A percentile compares a stretch with the other conserved stretches of the same genome.
Evolutionary conservation across 768 basidiomycete species (phyloP).

Genomic region (Dacryopinax spathularia): DNA sequence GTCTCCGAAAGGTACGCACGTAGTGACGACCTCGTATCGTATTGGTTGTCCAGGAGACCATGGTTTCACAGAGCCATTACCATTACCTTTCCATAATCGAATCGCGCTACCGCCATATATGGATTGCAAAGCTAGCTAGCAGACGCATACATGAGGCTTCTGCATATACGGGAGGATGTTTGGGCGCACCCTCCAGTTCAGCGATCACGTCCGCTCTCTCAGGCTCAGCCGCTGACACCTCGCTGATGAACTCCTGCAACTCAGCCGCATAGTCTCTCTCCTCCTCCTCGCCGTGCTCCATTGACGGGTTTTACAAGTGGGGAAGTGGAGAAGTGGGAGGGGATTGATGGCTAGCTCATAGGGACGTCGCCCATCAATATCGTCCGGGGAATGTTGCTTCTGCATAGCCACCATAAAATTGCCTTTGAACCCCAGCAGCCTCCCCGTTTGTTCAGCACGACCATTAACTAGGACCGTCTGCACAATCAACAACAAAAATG

Average conservation of each 20-base stretch:
- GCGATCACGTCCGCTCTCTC: constrained; percentile 33
- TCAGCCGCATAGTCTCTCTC: not conserved
- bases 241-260: not conserved
- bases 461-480: not conserved
- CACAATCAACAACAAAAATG: constrained; percentile 1
- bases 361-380: not conserved
- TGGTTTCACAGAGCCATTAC: constrained; percentile 14
- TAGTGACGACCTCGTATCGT: constrained; percentile 51
- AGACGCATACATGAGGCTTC: not conserved
- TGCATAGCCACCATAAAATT: not conserved
- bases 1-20: constrained; percentile 26
- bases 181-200: constrained; percentile 32
- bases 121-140: constrained; percentile 49
- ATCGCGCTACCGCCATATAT: constrained; percentile 65
- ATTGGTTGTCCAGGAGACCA: constrained; percentile 25
- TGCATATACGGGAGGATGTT: not conserved
- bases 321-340: not conserved
- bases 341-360: too few species aligned
- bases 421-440: not conserved
- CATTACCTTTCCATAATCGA: constrained; percentile 36
- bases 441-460: not conserved
- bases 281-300: not conserved
- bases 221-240: constrained; percentile 12
- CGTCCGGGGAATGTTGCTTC: not conserved
- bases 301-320: too few species aligned